Conservation (phyloP, 441 rosid genomes). For the Bocquillonia castaneifolia region DNA sequence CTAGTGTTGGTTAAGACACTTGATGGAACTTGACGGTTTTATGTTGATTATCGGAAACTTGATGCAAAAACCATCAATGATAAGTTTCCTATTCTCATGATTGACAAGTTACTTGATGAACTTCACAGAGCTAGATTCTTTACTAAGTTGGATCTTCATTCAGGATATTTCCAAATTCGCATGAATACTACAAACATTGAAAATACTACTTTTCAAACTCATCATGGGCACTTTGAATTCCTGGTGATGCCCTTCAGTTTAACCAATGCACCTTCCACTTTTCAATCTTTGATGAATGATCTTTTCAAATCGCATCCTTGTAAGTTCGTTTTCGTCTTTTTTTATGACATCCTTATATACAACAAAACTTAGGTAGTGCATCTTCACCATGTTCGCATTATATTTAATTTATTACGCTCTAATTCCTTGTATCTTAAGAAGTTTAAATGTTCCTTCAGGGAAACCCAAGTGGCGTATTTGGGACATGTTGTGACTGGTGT, state of each 20-base stretch:
- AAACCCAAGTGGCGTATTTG: background rate
- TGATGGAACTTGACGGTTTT: background rate
- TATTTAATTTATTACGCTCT: background rate
- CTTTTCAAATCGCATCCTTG: background rate
- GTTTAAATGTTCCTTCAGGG: background rate
- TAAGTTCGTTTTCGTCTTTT: background rate
- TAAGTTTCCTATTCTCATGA: background rate
- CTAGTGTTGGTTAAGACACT: background rate
- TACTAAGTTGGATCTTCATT: background rate
- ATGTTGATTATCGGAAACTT: background rate
- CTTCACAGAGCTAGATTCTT: background rate
- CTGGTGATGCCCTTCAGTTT: background rate
- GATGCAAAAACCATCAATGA: background rate
- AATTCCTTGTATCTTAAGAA: background rate
- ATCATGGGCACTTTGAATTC: background rate
- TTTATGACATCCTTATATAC: background rate
- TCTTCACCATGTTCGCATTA: background rate
- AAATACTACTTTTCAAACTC: background rate
- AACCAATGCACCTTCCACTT: background rate
- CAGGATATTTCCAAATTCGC: background rate
- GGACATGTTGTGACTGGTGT: background rate
- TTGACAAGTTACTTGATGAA: background rate
- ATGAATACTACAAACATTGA: background rate
- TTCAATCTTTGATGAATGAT: background rate
- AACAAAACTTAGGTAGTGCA: background rate